These are phyloP conservation scores for Pseudofabraea citricarpa DNA, from an alignment of 2,329 filamentous ascomycete genomes.

Conservation along the genomic window DNA sequence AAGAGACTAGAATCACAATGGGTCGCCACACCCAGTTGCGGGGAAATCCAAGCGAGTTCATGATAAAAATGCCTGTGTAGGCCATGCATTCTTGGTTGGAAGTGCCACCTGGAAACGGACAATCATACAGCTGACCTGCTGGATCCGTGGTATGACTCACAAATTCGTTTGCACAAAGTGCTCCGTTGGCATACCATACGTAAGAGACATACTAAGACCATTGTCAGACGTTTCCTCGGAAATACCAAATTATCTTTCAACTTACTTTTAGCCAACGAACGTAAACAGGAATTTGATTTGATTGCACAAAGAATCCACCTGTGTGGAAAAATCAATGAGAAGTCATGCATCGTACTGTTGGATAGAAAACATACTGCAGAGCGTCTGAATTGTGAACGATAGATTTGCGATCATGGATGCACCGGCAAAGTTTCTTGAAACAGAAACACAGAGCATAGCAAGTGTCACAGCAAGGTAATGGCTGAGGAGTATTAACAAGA, in stretches of 20 bases:
- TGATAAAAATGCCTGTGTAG: slow-evolving; percentile 47
- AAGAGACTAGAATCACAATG: slow-evolving; percentile 42
- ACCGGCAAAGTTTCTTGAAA: background rate
- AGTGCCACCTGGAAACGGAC: slow-evolving; percentile 38
- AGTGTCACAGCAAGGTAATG: background rate
- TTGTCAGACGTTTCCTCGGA: background rate
- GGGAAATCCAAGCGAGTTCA: slow-evolving; percentile 45
- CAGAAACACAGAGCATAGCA: background rate
- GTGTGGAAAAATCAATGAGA: background rate
- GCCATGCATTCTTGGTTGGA: slow-evolving; percentile 44
- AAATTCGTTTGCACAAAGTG: slow-evolving; percentile 51
- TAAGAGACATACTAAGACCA: background rate
- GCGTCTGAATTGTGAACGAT: background rate
- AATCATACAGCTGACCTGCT: slow-evolving; percentile 40
- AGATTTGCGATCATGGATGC: background rate
- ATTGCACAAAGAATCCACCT: background rate
- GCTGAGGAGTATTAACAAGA: background rate
- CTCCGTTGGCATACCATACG: slow-evolving; percentile 46
- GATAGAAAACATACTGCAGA: background rate
- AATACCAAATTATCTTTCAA: slow-evolving; percentile 34
- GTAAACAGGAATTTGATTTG: background rate
- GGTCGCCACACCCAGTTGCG: slow-evolving; percentile 47
- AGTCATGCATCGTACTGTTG: background rate
- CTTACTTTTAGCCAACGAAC: slow-evolving; percentile 23
- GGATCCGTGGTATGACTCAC: slow-evolving; percentile 27